phyloP scores from a whole-genome alignment of 257 asterid genomes.

The Schizonepeta tenuifolia region DNA sequence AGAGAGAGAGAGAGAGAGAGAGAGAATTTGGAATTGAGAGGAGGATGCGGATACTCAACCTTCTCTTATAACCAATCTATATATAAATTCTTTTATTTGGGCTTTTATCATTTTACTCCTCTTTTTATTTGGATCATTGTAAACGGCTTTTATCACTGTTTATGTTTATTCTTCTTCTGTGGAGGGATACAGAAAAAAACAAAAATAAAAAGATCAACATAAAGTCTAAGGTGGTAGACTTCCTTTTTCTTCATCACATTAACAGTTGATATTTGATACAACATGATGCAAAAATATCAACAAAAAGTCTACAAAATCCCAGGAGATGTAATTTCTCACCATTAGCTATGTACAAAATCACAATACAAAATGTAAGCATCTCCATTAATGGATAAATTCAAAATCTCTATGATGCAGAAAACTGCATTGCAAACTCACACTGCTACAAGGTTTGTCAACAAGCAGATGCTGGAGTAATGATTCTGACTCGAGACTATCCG shows the following conservation, averaged over 20 bases:
- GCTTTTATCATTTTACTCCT: too few species aligned
- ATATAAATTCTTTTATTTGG: too few species aligned
- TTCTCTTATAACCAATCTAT: too few species aligned
- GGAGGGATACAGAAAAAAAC: too few species aligned
- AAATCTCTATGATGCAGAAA: not conserved
- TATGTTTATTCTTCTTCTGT: too few species aligned
- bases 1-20: too few species aligned
- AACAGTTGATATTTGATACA: not conserved
- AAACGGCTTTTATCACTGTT: too few species aligned
- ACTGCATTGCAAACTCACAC: not conserved
- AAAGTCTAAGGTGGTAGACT: too few species aligned
- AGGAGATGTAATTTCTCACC: not conserved
- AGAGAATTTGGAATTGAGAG: too few species aligned
- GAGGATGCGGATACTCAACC: too few species aligned
- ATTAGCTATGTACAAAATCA: slow-evolving; percentile 11
- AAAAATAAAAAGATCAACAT: too few species aligned
- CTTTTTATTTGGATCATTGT: too few species aligned
- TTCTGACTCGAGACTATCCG: not conserved
- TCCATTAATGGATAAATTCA: not conserved
- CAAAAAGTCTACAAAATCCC: not conserved
- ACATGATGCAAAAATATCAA: not conserved
- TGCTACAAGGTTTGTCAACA: slow-evolving; percentile 12
- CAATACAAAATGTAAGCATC: not conserved
- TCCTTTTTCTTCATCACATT: not conserved
- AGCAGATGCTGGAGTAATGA: slow-evolving; percentile 1